These are phyloP conservation scores for Hypoxylon lienhwacheense DNA, from an alignment of 495 filamentous ascomycete species.

Conservation along the genomic window DNA sequence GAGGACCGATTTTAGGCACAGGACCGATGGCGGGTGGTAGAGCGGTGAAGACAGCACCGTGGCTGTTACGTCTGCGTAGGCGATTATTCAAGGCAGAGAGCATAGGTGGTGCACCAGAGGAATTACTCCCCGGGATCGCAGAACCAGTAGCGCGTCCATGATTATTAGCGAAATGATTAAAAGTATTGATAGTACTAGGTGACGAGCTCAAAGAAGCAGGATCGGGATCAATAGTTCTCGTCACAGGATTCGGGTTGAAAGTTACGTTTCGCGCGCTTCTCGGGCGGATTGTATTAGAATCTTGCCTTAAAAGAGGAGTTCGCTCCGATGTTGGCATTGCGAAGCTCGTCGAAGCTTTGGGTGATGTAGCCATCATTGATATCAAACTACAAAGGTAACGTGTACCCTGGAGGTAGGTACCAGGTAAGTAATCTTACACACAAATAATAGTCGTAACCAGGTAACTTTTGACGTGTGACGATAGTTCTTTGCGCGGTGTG, in stretches of 20 bases:
- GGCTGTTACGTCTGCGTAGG: slow-evolving; percentile 81
- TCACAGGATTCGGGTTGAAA: slow-evolving; percentile 54
- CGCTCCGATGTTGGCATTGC: slow-evolving; percentile 23
- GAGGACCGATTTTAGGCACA: slow-evolving; percentile 84
- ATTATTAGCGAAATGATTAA: no score
- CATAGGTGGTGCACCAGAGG: slow-evolving; percentile 56
- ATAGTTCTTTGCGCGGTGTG: slow-evolving; percentile 2
- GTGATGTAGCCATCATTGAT: slow-evolving; percentile 31
- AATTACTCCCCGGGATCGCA: slow-evolving; percentile 8
- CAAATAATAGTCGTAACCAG: slow-evolving; percentile 1
- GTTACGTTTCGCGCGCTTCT: slow-evolving; percentile 49
- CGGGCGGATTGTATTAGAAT: slow-evolving; percentile 37
- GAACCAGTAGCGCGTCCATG: slow-evolving; percentile 29
- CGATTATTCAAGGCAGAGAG: slow-evolving; percentile 84
- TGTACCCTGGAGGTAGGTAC: background rate
- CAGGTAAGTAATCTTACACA: background rate
- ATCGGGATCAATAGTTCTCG: slow-evolving; percentile 54
- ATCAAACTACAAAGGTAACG: background rate
- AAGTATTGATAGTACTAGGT: slow-evolving; percentile 16
- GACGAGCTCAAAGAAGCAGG: slow-evolving; percentile 36
- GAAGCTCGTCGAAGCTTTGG: slow-evolving; percentile 27
- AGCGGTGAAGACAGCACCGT: slow-evolving; percentile 61
- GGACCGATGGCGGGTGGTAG: slow-evolving; percentile 44
- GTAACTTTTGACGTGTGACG: background rate
- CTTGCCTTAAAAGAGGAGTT: slow-evolving; percentile 48